phyloP scores from a whole-genome alignment of 441 rosid genomes.

The Corymbia citriodora region DNA sequence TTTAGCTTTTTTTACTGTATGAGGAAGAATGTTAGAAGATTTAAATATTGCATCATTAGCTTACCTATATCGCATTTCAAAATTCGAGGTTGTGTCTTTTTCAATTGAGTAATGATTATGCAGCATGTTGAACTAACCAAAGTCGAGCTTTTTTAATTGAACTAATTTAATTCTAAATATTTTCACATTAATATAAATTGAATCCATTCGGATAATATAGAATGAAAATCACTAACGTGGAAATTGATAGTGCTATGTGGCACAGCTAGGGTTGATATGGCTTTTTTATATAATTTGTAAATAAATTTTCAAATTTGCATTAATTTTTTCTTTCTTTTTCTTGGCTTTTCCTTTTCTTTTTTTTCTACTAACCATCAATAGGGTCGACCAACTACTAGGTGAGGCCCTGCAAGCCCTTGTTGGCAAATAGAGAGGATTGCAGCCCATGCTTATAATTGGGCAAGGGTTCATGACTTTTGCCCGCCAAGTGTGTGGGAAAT shows the following conservation, averaged over 20 bases:
- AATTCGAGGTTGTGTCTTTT: neutral
- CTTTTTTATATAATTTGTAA: too few species aligned
- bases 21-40: neutral
- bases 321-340: neutral
- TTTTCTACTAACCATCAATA: neutral
- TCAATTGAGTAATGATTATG: neutral
- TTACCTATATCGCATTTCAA: neutral
- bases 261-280: too few species aligned
- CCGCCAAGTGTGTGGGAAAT: too few species aligned
- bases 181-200: neutral
- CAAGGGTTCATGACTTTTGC: too few species aligned
- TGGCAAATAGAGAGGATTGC: neutral
- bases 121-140: neutral
- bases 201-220: too few species aligned
- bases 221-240: too few species aligned
- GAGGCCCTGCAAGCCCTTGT: neutral
- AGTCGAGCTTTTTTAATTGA: neutral
- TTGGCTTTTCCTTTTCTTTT: rapidly evolving
- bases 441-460: neutral
- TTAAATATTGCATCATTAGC: neutral
- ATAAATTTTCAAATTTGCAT: too few species aligned
- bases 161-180: too few species aligned
- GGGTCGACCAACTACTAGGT: neutral
- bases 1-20: too few species aligned
- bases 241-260: rapidly evolving